Conservation (phyloP, 768 basidiomycete species). For the Daedaleopsis sinensis region DNA sequence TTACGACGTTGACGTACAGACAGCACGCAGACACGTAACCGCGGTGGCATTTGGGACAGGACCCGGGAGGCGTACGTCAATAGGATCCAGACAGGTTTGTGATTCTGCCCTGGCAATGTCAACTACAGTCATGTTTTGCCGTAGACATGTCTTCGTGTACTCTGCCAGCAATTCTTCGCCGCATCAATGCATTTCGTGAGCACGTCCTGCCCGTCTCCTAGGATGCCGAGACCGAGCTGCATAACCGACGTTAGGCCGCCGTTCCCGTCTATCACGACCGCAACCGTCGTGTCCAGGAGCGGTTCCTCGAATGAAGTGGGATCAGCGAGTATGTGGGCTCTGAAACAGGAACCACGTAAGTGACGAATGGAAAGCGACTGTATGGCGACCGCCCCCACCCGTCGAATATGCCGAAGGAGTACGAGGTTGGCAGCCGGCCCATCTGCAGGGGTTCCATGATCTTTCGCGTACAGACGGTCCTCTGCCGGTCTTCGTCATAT, state of each 20-base stretch:
- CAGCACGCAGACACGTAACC: too few species aligned
- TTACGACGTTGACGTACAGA: too few species aligned
- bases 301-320: constrained; percentile 92
- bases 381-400: constrained; percentile 48
- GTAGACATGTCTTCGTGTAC: constrained; percentile 4
- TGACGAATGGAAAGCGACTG: not conserved
- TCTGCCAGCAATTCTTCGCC: constrained; percentile 30
- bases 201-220: constrained; percentile 34
- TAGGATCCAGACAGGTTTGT: too few species aligned
- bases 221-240: constrained; percentile 54
- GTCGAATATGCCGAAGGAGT: constrained; percentile 83
- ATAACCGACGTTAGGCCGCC: constrained; percentile 52
- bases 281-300: constrained; percentile 71
- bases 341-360: constrained; percentile 27
- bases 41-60: too few species aligned
- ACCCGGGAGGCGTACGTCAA: too few species aligned
- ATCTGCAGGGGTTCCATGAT: constrained; percentile 50
- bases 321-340: constrained; percentile 73
- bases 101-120: not conserved
- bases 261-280: constrained; percentile 57
- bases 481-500: constrained; percentile 67
- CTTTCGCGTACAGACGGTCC: constrained; percentile 63
- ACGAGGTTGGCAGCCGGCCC: constrained; percentile 47
- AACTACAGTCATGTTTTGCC: not conserved
- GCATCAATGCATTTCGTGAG: constrained; percentile 43